These are phyloP conservation scores for Botrytis deweyae DNA, from an alignment of 2,329 filamentous ascomycete species.

Conservation along the genomic window DNA sequence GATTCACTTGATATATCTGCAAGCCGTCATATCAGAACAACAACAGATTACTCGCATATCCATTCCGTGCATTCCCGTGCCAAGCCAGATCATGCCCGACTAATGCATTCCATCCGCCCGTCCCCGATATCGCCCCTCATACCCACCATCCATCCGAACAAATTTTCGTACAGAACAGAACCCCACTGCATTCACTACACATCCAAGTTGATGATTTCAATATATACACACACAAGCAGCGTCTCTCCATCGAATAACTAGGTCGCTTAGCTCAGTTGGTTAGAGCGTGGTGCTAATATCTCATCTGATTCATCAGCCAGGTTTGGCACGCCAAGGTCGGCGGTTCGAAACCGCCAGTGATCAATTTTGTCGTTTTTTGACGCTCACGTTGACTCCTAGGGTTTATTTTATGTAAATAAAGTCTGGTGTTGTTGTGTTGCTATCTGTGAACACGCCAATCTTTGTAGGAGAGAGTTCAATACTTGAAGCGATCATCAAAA, in stretches of 20 bases:
- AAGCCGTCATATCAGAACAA: not conserved
- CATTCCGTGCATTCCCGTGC: not conserved
- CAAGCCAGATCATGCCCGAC: too few relatives aligned
- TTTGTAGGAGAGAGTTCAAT: not conserved
- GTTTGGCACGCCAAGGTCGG: constrained; percentile 3
- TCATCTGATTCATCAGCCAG: fast-evolving
- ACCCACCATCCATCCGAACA: not conserved
- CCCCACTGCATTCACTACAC: not conserved
- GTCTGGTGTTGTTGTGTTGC: too few relatives aligned
- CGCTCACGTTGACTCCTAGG: fast-evolving
- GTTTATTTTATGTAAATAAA: too few relatives aligned
- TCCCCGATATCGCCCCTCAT: not conserved
- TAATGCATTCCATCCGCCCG: not conserved
- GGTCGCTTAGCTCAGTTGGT: constrained; percentile 16
- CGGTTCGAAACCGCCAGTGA: not conserved
- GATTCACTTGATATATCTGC: not conserved
- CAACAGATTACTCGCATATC: too few relatives aligned
- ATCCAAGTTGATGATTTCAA: fast-evolving
- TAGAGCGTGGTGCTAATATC: constrained; percentile 18
- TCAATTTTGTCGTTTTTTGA: not conserved
- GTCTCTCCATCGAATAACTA: fast-evolving
- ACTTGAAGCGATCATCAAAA: not conserved
- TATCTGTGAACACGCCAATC: not conserved
- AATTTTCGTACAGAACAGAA: not conserved
- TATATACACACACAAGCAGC: fast-evolving